Evolutionary conservation across 768 basidiomycete genomes (phyloP), one percentile per base, ranked within the genome.

Genomic region (Omphalotus guepiniiformis): DNA sequence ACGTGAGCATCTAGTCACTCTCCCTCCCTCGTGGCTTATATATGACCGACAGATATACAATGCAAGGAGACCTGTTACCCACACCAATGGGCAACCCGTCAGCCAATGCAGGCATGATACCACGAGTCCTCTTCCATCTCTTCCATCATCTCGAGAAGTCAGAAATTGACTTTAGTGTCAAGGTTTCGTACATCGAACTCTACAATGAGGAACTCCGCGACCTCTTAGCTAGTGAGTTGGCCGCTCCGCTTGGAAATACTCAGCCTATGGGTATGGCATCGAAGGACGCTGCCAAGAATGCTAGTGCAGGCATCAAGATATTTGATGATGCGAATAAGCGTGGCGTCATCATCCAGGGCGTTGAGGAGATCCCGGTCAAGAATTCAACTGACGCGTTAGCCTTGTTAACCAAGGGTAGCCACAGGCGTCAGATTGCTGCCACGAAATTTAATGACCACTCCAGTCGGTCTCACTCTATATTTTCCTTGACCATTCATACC

Each of bases 171-270:
- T 98, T 83, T 61, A 87, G 89, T 58, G 93, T 99, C 61, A 93
- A 90, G 59, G 79, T 95, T 45, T 95, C 93, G 0, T 98, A 84
- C 63, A 75, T 99, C 44, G 96, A 99, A 62, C 75, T 99, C 18
- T 99, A 98, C 67, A 99, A 99, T 62, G 96, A 99, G 70, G 96
- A 98, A 61, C 79, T 99, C 5, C 87, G 96, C 19, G 96, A 99
- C 63, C 79, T 99, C 22, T 79, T 97, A 25, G 79, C 89, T 9
- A 72, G 70, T 42, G 93, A 95, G n/a, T 75, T 93, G 39, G 62
- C 81, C 1, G 75, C 83, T 2, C 88, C 88, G 3, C 68, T 70
- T 3, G 83, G 83, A 26, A 76, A 73, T 44, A 71, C 70, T 8
- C 89, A 93, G 53, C 88, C 90, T 0, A 92, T 91, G 90, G 85